Conservation (phyloP, 2,329 filamentous ascomycete genomes). For the Ilyonectria destructans region DNA sequence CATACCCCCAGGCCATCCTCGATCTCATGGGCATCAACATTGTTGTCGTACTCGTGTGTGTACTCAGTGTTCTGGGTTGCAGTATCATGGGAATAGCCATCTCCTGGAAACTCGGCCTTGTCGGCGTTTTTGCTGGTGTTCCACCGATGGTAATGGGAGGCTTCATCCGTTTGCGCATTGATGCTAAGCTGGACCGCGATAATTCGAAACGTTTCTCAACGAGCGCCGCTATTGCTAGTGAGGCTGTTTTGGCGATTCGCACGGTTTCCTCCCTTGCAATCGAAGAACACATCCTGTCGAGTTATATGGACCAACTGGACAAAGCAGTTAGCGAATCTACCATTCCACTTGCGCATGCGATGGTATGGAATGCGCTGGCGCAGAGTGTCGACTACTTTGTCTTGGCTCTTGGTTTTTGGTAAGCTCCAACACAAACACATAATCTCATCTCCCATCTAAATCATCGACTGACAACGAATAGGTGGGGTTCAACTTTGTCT, state of each 20-base stretch:
- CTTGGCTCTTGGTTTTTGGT: slow-evolving; percentile 59
- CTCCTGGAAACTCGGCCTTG: slow-evolving; percentile 65
- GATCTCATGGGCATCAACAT: slow-evolving; percentile 61
- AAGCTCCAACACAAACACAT: not conserved
- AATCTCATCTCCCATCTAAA: too few species aligned
- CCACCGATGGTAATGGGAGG: slow-evolving; percentile 54
- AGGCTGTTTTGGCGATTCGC: slow-evolving; percentile 56
- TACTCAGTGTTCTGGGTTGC: slow-evolving; percentile 55
- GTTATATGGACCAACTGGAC: slow-evolving; percentile 50
- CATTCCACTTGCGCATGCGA: slow-evolving; percentile 48
- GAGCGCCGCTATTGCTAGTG: slow-evolving; percentile 59
- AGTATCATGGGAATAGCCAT: slow-evolving; percentile 59
- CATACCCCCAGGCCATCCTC: slow-evolving; percentile 48
- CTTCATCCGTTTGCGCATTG: slow-evolving; percentile 55
- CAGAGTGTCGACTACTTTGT: slow-evolving; percentile 54
- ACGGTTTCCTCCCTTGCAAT: slow-evolving; percentile 60
- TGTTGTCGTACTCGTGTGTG: slow-evolving; percentile 52
- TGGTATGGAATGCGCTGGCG: slow-evolving; percentile 54
- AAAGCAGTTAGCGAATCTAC: slow-evolving; percentile 42
- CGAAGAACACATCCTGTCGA: slow-evolving; percentile 50
- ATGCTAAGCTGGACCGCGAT: slow-evolving; percentile 55
- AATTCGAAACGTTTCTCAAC: slow-evolving; percentile 51
- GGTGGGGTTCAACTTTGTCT: slow-evolving; percentile 54
- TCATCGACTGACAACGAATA: not conserved
- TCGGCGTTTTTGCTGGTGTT: slow-evolving; percentile 59